Conservation (phyloP, 305 asterid genomes). For the Solanum hybrid region DNA sequence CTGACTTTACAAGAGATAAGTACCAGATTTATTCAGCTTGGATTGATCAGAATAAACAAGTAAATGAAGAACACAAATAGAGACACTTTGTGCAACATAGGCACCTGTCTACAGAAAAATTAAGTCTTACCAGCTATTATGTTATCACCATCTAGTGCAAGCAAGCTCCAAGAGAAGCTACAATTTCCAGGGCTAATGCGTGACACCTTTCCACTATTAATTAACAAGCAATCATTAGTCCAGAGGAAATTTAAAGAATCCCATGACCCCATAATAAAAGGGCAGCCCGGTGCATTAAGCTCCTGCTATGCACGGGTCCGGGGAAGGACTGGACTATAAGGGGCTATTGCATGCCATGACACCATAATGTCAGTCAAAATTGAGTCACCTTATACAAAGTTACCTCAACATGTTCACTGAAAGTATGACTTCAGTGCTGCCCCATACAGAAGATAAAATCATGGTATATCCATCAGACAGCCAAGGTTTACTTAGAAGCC, state of each 20-base stretch:
- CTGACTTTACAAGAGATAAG: constrained; percentile 38
- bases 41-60: neutral
- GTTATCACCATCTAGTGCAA: constrained; percentile 62
- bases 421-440: constrained; percentile 58
- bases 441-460: constrained; percentile 71
- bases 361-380: neutral
- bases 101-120: neutral
- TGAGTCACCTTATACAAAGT: neutral
- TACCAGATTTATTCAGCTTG: neutral
- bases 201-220: constrained; percentile 62
- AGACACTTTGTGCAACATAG: neutral
- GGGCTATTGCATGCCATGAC: neutral
- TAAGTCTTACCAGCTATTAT: constrained; percentile 54
- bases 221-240: constrained; percentile 7
- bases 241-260: neutral
- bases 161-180: constrained; percentile 61
- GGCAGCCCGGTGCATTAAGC: neutral
- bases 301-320: neutral
- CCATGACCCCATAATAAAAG: neutral
- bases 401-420: constrained; percentile 68
- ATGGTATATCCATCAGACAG: constrained; percentile 81
- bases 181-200: constrained; percentile 62
- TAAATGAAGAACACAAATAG: neutral
- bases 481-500: constrained; percentile 59
- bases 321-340: neutral